A percentile compares a stretch with the other conserved stretches of the same genome.
Evolutionary conservation across 768 basidiomycete species (phyloP).

Genomic region (Boletus bicolor): DNA sequence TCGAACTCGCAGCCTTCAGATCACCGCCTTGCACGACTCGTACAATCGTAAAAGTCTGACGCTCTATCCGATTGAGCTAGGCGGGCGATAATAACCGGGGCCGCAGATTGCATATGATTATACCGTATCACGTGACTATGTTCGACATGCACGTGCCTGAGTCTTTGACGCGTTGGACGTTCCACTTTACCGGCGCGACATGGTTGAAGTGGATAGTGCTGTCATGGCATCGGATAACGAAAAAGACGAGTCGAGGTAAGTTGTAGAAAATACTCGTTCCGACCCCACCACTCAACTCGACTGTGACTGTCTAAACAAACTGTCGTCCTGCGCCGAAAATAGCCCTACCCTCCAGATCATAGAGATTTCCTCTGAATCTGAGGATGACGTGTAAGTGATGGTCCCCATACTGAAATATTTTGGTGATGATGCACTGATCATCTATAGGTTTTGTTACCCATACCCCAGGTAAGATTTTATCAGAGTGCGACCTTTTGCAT

Average conservation of each 20-base stretch:
- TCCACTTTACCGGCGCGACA: neutral
- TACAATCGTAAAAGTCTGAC: conserved; percentile 54
- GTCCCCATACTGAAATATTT: neutral
- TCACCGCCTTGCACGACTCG: conserved; percentile 38
- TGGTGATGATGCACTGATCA: neutral
- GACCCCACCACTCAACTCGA: neutral
- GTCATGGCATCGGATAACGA: conserved; percentile 46
- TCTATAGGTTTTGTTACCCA: conserved; percentile 10
- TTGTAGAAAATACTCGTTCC: neutral
- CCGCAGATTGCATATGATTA: conserved; percentile 33
- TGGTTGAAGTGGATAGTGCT: neutral
- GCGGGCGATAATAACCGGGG: conserved; percentile 36
- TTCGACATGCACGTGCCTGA: conserved; percentile 18
- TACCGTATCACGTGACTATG: conserved; percentile 9
- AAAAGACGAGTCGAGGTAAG: conserved; percentile 41
- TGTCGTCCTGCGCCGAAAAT: neutral
- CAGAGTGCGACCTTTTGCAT: neutral
- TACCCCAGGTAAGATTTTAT: conserved; percentile 9
- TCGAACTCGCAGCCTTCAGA: conserved; percentile 85
- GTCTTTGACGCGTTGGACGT: conserved; percentile 1
- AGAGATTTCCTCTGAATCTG: conserved; percentile 52
- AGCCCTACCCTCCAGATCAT: conserved; percentile 38
- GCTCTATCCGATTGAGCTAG: conserved; percentile 70
- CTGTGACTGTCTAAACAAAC: neutral
- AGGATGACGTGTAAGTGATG: conserved; percentile 35